A percentile compares a stretch with the other conserved stretches of the same genome.
These are phyloP conservation scores for Wallacemonas sp. DNA, from an alignment of 208 protist species.

Conservation along the genomic window DNA sequence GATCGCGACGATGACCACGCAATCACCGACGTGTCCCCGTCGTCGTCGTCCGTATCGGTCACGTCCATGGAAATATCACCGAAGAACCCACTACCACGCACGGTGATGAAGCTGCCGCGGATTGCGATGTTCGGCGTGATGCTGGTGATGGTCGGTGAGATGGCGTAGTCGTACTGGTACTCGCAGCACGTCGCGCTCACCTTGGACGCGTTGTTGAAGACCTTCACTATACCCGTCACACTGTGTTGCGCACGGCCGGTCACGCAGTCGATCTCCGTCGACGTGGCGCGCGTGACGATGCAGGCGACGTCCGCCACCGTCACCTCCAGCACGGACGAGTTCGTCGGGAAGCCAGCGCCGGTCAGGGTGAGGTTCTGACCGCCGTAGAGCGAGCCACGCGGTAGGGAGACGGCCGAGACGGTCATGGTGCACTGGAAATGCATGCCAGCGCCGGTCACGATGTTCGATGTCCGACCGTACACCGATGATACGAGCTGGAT, in stretches of 20 bases:
- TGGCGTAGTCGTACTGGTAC: slow-evolving; percentile 31
- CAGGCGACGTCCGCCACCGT: slow-evolving; percentile 32
- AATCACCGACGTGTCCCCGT: neutral
- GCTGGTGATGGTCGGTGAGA: slow-evolving; percentile 31
- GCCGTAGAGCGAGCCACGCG: slow-evolving; percentile 26
- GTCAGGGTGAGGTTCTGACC: slow-evolving; percentile 28
- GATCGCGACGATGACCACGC: neutral
- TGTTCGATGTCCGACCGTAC: slow-evolving; percentile 20
- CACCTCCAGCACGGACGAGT: slow-evolving; percentile 17
- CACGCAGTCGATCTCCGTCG: slow-evolving; percentile 25
- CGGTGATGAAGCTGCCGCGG: slow-evolving; percentile 21
- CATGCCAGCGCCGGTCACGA: neutral
- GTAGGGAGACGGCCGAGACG: slow-evolving; percentile 17
- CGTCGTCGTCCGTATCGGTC: neutral
- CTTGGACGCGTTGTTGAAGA: slow-evolving; percentile 25
- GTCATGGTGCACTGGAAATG: slow-evolving; percentile 40
- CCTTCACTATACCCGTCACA: slow-evolving; percentile 16
- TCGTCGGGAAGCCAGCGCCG: slow-evolving; percentile 31
- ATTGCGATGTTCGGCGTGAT: slow-evolving; percentile 30
- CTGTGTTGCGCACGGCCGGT: slow-evolving; percentile 13
- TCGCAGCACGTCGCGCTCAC: slow-evolving; percentile 27
- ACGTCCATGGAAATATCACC: neutral
- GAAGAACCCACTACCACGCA: slow-evolving; percentile 22
- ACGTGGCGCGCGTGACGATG: slow-evolving; percentile 9
- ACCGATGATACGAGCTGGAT: slow-evolving; percentile 31